These are phyloP conservation scores for Colletotrichum sp. DNA, from an alignment of 2,329 filamentous ascomycete species.

Conservation along the genomic window DNA sequence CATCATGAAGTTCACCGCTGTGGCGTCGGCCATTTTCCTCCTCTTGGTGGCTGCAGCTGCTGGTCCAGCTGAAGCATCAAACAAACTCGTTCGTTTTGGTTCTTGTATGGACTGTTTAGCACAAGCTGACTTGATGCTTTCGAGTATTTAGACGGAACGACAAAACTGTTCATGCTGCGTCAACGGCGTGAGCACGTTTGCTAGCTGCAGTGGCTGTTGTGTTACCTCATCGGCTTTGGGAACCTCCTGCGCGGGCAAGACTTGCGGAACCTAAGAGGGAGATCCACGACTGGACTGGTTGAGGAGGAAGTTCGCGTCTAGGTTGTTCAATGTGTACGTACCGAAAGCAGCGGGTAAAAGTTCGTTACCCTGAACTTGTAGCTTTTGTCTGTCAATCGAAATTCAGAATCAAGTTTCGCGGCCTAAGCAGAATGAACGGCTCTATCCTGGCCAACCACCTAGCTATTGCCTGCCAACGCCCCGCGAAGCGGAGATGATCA, in stretches of 20 bases:
- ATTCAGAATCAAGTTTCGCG: accelerated
- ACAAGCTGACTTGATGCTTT: not conserved
- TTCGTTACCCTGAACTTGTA: accelerated
- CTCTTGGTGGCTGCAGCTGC: not conserved
- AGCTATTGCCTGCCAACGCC: accelerated
- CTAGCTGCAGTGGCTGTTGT: not conserved
- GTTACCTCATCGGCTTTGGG: not conserved
- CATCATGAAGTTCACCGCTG: not conserved
- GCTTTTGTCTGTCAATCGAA: not conserved
- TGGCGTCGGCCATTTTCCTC: not conserved
- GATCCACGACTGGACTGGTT: not conserved
- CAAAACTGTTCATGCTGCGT: not conserved
- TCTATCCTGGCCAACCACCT: accelerated
- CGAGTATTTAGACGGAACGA: not conserved
- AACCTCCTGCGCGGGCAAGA: not conserved
- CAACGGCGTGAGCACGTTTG: not conserved
- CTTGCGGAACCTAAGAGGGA: not conserved
- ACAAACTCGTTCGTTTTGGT: accelerated
- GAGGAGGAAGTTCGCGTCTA: accelerated
- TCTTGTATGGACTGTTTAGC: not conserved
- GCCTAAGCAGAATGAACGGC: accelerated
- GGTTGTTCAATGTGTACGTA: accelerated
- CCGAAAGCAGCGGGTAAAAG: accelerated
- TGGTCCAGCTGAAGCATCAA: not conserved
- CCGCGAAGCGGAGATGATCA: not conserved